Evolutionary conservation across 345 rosid genomes (phyloP), one percentile per base, ranked within the genome.

Genomic region (Mallotus nudiflorus): DNA sequence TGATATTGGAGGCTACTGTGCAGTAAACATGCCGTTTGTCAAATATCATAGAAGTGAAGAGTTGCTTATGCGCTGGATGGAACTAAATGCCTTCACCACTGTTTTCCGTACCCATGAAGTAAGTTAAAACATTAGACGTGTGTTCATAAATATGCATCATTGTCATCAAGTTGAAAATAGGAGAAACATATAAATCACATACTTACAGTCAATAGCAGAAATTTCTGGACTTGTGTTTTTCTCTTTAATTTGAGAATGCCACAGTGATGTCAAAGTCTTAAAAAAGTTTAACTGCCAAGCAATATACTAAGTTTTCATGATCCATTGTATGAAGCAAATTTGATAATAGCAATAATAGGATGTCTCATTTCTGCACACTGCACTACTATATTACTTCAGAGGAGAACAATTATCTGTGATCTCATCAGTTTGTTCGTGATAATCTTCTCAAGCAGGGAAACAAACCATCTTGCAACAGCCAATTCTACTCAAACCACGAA

Each of bases 91-190:
- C 61, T 85, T 86, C 81, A 86, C 89, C 29, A 66, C 80, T 13
- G 82, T 89, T 62, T 86, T 89, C 82, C 84, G 91, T 42, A 89
- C 94, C 45, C 94, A 86, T 67, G 94, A 89, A 82, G 94, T 81
- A 78, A 82, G 84, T 66, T 24, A 18, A 71, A 65, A 52, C 35
- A 49, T 67, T 53, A 33, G 37, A 50, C 54, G 71, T 55, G 67
- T 56, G n/a, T 52, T n/a, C 49, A 63, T 44, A 33, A 58, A 49
- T 60, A 48, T 54, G 51, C 72, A 42, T 66, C 51, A 66, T 49
- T 42, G 20, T 62, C 53, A 46, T 72, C 70, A 57, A 53, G 49
- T 35, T 44, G 29, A 79, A 68, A 68, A 7, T 55, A 65, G 60
- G 37, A 40, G n/a, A 53, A 61, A 33, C 33, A 27, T 50, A 37